Percentiles rank a stretch among this genome's conserved stretches.
phyloP scores from a whole-genome alignment of 1,284 basidiomycete genomes.

The Abortiporus biennis region DNA sequence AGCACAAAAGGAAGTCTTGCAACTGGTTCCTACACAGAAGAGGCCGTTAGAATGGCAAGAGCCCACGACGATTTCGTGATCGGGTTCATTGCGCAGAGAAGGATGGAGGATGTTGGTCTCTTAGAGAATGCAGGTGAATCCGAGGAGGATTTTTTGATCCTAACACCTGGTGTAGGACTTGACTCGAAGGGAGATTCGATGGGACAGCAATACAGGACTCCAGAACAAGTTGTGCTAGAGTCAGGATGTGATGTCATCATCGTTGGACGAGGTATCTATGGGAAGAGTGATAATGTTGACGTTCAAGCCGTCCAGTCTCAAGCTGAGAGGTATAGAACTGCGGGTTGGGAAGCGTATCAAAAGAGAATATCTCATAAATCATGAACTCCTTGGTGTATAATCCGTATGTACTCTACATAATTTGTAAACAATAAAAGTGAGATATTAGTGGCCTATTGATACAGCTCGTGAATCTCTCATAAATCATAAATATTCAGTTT shows the following conservation, averaged over 20 bases:
- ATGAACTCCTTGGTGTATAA: too few relatives aligned
- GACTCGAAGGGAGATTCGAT: conserved; percentile 80
- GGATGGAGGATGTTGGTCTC: conserved; percentile 67
- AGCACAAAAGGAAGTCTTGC: conserved; percentile 87
- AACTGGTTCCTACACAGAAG: conserved; percentile 78
- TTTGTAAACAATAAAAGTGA: neutral
- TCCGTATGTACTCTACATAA: too few relatives aligned
- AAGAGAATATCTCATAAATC: neutral
- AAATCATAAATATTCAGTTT: too few relatives aligned
- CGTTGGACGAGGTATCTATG: conserved; percentile 94
- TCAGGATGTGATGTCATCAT: conserved; percentile 98
- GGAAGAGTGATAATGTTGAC: conserved; percentile 55
- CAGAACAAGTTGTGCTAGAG: conserved; percentile 76
- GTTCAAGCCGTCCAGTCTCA: conserved; percentile 60
- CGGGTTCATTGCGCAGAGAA: conserved; percentile 89
- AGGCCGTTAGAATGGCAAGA: conserved; percentile 85
- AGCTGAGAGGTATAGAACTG: conserved; percentile 78
- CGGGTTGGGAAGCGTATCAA: conserved; percentile 89
- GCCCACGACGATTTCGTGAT: conserved; percentile 82
- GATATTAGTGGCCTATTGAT: conserved; percentile 12
- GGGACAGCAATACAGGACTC: conserved; percentile 97
- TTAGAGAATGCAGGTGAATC: conserved; percentile 21
- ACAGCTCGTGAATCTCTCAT: too few relatives aligned
- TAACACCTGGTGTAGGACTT: conserved; percentile 92
- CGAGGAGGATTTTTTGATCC: conserved; percentile 80